A percentile compares a stretch with the other conserved stretches of the same genome.
Conservation (phyloP, 768 basidiomycete species). For the Suillus bovinus region DNA sequence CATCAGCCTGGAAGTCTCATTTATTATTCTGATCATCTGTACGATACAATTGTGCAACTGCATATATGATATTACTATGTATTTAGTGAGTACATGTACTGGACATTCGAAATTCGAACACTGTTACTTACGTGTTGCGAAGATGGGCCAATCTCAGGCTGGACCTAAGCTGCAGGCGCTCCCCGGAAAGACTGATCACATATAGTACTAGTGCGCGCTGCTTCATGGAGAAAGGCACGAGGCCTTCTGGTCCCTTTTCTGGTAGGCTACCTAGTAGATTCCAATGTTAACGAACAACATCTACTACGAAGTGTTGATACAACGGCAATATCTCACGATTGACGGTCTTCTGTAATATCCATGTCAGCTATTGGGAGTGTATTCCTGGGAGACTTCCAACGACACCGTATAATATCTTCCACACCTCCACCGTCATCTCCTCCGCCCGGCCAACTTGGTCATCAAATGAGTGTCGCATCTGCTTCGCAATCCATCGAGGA, state of each 20-base stretch:
- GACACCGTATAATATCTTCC: conserved; percentile 61
- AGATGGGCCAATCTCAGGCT: too few relatives aligned
- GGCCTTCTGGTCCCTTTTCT: not conserved
- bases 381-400: conserved; percentile 77
- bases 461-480: conserved; percentile 20
- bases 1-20: not conserved
- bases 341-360: conserved; percentile 9
- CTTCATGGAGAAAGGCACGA: not conserved
- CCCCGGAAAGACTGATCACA: not conserved
- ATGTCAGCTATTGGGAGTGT: conserved; percentile 73
- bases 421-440: conserved; percentile 51
- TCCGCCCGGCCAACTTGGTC: conserved; percentile 26
- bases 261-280: not conserved
- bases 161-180: too few relatives aligned
- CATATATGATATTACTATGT: not conserved
- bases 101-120: not conserved
- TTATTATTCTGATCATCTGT: not conserved
- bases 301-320: not conserved
- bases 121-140: not conserved
- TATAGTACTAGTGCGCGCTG: not conserved
- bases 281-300: not conserved
- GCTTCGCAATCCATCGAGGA: conserved; percentile 7
- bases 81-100: not conserved
- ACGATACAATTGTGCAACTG: not conserved
- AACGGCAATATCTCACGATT: conserved; percentile 3